These are phyloP conservation scores for Lecanoromycetidae sp. DNA, from an alignment of 2,329 filamentous ascomycete species.

Conservation along the genomic window DNA sequence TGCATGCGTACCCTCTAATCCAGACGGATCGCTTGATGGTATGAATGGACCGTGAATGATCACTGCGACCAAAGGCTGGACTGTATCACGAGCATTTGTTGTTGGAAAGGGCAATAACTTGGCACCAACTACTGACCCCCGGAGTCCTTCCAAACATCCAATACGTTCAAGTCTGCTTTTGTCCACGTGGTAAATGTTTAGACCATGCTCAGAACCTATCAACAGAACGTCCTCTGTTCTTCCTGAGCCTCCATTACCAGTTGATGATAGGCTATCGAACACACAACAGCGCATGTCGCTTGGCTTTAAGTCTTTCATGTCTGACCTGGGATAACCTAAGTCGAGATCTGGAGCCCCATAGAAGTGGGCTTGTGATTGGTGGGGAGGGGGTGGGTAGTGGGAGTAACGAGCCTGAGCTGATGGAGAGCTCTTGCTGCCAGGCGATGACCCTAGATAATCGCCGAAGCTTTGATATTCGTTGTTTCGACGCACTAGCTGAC, in stretches of 20 bases:
- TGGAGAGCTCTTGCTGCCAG: slow-evolving; percentile 25
- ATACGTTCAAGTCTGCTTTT: slow-evolving; percentile 55
- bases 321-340: slow-evolving; percentile 41
- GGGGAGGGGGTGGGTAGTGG: slow-evolving; percentile 54
- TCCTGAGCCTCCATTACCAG: slow-evolving; percentile 33
- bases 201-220: slow-evolving; percentile 65
- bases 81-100: slow-evolving; percentile 39
- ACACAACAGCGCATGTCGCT: slow-evolving; percentile 66
- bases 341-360: slow-evolving; percentile 65
- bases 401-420: slow-evolving; percentile 45
- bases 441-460: slow-evolving; percentile 30
- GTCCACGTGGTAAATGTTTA: slow-evolving; percentile 63
- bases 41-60: slow-evolving; percentile 63
- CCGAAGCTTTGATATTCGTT: slow-evolving; percentile 28
- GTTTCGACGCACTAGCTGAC: slow-evolving; percentile 33
- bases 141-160: slow-evolving; percentile 61
- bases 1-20: slow-evolving; percentile 22
- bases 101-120: slow-evolving; percentile 66
- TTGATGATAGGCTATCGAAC: slow-evolving; percentile 55
- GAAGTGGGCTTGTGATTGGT: slow-evolving; percentile 65
- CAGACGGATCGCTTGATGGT: slow-evolving; percentile 34
- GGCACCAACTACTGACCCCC: slow-evolving; percentile 67
- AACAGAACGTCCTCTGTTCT: slow-evolving; percentile 53
- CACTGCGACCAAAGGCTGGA: slow-evolving; percentile 65
- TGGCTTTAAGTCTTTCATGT: slow-evolving; percentile 44